A percentile compares a stretch with the other conserved stretches of the same genome.
phyloP scores from a whole-genome alignment of 805 yeast species.

The Zygosaccharomyces bisporus region DNA sequence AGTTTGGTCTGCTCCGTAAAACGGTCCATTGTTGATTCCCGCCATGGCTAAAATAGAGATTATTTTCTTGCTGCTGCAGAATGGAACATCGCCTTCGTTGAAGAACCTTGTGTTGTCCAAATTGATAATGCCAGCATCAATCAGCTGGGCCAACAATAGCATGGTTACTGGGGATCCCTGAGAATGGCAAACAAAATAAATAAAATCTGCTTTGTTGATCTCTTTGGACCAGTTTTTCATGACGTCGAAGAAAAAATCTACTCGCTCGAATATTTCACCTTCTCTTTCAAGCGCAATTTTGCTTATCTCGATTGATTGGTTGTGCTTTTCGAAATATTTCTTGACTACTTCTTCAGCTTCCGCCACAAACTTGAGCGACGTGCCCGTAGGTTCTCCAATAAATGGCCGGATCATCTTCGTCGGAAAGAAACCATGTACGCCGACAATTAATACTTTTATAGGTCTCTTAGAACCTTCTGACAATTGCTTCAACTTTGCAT shows the following conservation, averaged over 20 bases:
- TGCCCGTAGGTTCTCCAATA: conserved; percentile 95
- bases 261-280: conserved; percentile 84
- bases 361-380: conserved; percentile 82
- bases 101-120: conserved; percentile 32
- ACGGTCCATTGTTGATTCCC: conserved; percentile 91
- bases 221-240: conserved; percentile 60
- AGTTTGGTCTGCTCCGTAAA: conserved; percentile 84
- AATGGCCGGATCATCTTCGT: conserved; percentile 77
- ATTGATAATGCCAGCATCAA: conserved; percentile 52
- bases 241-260: conserved; percentile 70
- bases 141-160: conserved; percentile 66
- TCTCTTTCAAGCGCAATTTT: conserved; percentile 92
- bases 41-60: conserved; percentile 90
- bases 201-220: conserved; percentile 65
- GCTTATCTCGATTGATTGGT: conserved; percentile 55
- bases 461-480: conserved; percentile 30
- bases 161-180: conserved; percentile 94
- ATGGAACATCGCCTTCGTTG: conserved; percentile 15
- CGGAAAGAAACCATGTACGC: conserved; percentile 97
- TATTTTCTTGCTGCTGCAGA: conserved; percentile 35
- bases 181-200: conserved; percentile 91
- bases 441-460: conserved; percentile 72
- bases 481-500: conserved; percentile 18
- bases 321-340: conserved; percentile 53
- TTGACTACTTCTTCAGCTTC: conserved; percentile 81